Evolutionary conservation across 2,329 filamentous ascomycete genomes (phyloP), one percentile per base, ranked within the genome.

Genomic region (Tothia fuscella): DNA sequence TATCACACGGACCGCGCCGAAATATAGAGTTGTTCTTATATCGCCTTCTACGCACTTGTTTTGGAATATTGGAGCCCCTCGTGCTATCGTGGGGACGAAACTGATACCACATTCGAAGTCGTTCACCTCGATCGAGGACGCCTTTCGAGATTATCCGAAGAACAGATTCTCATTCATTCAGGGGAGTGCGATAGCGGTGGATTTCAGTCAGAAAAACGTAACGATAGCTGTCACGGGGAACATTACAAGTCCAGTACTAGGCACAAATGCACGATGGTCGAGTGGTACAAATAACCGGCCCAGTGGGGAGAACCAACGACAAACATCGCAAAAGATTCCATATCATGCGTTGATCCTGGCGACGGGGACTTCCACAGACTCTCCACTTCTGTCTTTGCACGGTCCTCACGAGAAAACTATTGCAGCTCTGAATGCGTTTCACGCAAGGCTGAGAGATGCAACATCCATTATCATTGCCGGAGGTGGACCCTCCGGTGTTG

Each of bases 31-130:
- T 9, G 47, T 62, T 22, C 43, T 64, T 24, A 46, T 62, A 40
- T 54, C 52, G 10, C 49, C 60, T 3, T 56, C 58, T 0, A 54
- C 56, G 38, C 51, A 59, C 51, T 45, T 63, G 26, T 60, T 58
- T 49, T 61, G 56, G 60, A 59, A 64, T 41, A 57, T 62, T 16
- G 57, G 45, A 42, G 60, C 47, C 36, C 58, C 61, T 17, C 56
- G 61, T 6, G 57, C 57, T 5, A 41, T 64, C 5, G 57, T 62
- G 6, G 55, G 54, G 12, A 48, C 55, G 13, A 49, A 53, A n/a
- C 46, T 58, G 19, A 51, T 62, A 24, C 50, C 54, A 5, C 51
- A 57, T 29, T 48, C 55, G 4, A 56, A 56, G 24, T 47, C 55
- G 7, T 64, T 64, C 47, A 51, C 59, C 29, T 47, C 51, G n/a